Evolutionary conservation across 176 grass and related monocot genomes (phyloP), one percentile per base, ranked within the genome.

Genomic region (Aegilops tauschii): DNA sequence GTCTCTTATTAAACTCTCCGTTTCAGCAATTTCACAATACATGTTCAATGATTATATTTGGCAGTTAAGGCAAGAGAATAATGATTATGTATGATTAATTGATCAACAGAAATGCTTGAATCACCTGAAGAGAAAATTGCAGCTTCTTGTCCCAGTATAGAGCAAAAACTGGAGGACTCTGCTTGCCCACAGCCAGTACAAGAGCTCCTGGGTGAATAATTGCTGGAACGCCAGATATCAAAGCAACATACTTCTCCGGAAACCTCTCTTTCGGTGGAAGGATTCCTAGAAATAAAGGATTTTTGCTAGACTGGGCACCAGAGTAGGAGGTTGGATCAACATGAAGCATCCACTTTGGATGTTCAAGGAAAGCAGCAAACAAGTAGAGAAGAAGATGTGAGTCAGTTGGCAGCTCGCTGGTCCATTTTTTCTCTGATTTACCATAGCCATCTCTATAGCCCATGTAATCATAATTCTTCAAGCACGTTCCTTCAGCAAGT

Each of bases 291-390:
- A 98, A 98, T 37, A 98, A 94, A 37, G 96, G 93, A 84, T 98
- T 98, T 89, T 98, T 95, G 88, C 90, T 94, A 71, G 92, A 98
- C 45, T 96, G 93, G 29, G 96, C 86, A 84, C 96, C 92, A 84
- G 96, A 95, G 83, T 94, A 98, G 36, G 92, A 98, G 56, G 90
- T 92, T 73, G 93, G 92, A 65, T 98, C 96, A 71, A 94, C 93
- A 89, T 95, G 93, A 77, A 98, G 82, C 96, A 94, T 98, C 96
- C 96, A 98, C 93, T 92, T 89, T 50, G 96, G 96, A 86, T 98
- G 96, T 79, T 98, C 96, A 77, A 98, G 86, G 76, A 98, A 98
- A 92, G 96, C 91, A 25, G 92, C 88, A 89, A 98, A 96, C 83
- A 98, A 84, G 74, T 98, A 98, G 45, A 98, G 69, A 69, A 98